Conservation (phyloP, 1,139 yeast genomes). For the Pichia sp. region DNA sequence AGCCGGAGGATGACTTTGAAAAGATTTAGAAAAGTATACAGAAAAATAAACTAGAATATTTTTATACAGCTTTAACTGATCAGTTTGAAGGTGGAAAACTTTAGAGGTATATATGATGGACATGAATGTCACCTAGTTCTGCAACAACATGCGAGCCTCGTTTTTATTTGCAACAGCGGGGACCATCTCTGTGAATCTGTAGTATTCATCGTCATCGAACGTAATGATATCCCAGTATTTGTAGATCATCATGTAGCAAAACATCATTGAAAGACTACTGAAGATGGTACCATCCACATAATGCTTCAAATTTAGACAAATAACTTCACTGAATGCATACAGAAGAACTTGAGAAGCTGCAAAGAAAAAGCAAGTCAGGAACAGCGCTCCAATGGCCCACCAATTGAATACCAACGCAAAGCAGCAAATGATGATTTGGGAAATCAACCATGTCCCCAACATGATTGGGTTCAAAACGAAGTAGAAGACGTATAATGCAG, state of each 20-base stretch:
- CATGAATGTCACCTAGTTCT: conserved; percentile 5
- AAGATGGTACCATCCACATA: conserved; percentile 88
- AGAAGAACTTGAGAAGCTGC: conserved; percentile 73
- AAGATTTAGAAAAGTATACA: conserved; percentile 16
- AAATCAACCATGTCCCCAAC: conserved; percentile 56
- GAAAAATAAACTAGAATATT: not conserved
- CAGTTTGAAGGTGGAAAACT: not conserved
- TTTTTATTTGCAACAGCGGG: conserved; percentile 28
- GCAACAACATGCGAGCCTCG: conserved; percentile 17
- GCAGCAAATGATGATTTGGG: conserved; percentile 68
- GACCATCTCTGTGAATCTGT: conserved; percentile 35
- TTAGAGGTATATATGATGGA: not conserved
- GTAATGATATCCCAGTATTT: conserved; percentile 97
- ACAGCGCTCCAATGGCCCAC: conserved; percentile 87
- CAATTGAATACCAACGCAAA: conserved; percentile 59
- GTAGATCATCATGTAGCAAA: conserved; percentile 89
- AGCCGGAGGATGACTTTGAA: conserved; percentile 27
- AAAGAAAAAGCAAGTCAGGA: conserved; percentile 68
- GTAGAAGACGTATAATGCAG: conserved; percentile 62
- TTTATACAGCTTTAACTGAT: not conserved
- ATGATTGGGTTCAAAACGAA: conserved; percentile 70
- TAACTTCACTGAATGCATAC: conserved; percentile 59
- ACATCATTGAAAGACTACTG: conserved; percentile 73
- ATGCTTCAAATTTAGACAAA: conserved; percentile 74
- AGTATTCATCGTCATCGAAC: conserved; percentile 90